Evolutionary conservation across 2,329 filamentous ascomycete species (phyloP), one percentile per base, ranked within the genome.

Genomic region (Cercospora brassicicola): DNA sequence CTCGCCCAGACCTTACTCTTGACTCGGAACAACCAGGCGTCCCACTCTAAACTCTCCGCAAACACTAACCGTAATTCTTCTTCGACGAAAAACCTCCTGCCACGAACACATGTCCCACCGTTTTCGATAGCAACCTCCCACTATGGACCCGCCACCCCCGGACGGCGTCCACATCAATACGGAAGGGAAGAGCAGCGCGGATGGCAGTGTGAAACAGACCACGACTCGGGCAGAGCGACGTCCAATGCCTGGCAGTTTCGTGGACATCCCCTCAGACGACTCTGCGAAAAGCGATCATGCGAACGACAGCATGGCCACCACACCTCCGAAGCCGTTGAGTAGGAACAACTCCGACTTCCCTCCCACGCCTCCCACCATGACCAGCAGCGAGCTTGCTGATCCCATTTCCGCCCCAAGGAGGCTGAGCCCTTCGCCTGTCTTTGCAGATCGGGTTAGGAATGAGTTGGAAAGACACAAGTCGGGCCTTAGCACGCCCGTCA

Each of bases 351-450:
- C 73, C 59, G 80, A 79, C 42, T 77, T 84, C 18, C 82, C 82
- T 45, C 82, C 81, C 10, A 84, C 82, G 10, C 82, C 82, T 31
- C 82, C 82, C 11, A 81, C 80, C 6, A 78, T 75, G 72, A 68
- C 73, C 26, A 74, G 72, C 51, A 75, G 72, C 66, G 73, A 75
- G 20, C 68, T 71, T 11, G 66, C 67, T 20, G 72, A 78, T 67
- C 76, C 79, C 31, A 62, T 68, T 18, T 57, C 64, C 20, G 56
- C 45, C n/a, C 59, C 69, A 36, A 76, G 72, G 33, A 77, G 76
- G 23, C 75, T 80, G 20, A 81, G 81, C 65, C 79, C 80, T 26
- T 80, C 80, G 4, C 79, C 81, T 36, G 77, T 79, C 7, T 78
- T 80, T 71, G 79, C 79, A n/a, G 79, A 81, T 74, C 78, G 78